Conservation (phyloP, 1,284 basidiomycete species). For the Trichosporon sp. region DNA sequence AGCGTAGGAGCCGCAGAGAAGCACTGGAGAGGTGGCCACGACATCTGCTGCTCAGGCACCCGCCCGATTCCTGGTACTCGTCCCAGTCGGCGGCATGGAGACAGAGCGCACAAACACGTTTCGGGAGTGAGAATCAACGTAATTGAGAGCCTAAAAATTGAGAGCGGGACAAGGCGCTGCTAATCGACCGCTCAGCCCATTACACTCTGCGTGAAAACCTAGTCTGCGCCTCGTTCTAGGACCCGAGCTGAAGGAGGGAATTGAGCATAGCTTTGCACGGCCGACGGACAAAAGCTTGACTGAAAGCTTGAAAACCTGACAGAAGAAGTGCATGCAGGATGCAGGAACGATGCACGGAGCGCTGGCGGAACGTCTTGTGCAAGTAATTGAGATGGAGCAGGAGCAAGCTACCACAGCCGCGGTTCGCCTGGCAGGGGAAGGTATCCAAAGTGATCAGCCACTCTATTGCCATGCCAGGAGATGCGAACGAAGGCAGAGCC, state of each 20-base stretch:
- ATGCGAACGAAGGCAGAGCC: no score
- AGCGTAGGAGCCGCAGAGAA: neutral
- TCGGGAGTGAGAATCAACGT: conserved; percentile 1
- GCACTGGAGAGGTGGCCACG: neutral
- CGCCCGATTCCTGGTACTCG: neutral
- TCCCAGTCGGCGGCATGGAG: neutral
- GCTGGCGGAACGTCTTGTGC: neutral
- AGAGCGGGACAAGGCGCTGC: neutral
- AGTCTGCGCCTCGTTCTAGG: neutral
- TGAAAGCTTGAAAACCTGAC: neutral
- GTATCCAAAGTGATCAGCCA: neutral
- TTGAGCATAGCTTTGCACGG: neutral
- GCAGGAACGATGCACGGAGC: neutral
- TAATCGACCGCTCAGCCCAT: neutral
- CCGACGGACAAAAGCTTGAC: neutral
- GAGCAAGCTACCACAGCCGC: neutral
- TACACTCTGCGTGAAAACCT: neutral
- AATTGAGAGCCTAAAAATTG: neutral
- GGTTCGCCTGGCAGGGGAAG: neutral
- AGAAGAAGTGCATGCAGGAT: neutral
- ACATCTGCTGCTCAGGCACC: neutral
- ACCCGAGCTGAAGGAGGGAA: no score
- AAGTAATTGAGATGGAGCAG: neutral
- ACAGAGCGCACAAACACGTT: neutral
- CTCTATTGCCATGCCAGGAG: neutral